Base-by-base conservation (phyloP, 331 rosid genomes). In the Quercus tomentella region DNA sequence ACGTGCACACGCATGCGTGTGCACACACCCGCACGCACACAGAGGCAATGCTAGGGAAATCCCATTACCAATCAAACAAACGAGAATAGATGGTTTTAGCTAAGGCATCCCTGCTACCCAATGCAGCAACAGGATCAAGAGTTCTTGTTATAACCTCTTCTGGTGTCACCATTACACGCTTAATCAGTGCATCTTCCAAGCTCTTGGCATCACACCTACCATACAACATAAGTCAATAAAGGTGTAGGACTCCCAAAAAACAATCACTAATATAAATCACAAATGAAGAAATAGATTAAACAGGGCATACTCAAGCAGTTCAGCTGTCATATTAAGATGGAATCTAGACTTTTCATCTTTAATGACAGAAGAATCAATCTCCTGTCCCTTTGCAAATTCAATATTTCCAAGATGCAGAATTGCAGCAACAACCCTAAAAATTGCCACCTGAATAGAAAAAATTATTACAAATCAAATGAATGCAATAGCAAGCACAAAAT, bases 131-230 rank as follows among this genome's bases (percentile, higher is more conserved):
- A 76, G 97, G 98, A 85, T 94, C 98, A 74, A 94, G 97, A 65
- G 98, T 94, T 85, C 98, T 92, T 79, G 98, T 94, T 76, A 94
- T 94, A 83, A 94, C 73, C 82, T 94, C 98, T 88, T 94, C 98
- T 10, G 98, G 98, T 0, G 98, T 94, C 80, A 94, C 97, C 98
- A 94, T 94, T 75, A 92, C 98, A 88, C 98, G 98, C 79, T 92
- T 80, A 80, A 94, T 94, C 79, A 94, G 81, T 70, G 98, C 97
- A 77, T 91, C 98, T 88, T 94, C 98, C 95, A 94, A 90, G 84
- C 97, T 89, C 89, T 87, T 92, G 72, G 86, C 92, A 83, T 94
- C 91, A 84, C 98, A 94, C 88, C 92, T 89, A 74, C 52, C 71
- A 60, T 41, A 55, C n/a, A 54, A 22, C 57, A 75, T 20, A 69